Evolutionary conservation across 75 land plant genomes (phyloP), one percentile per base, ranked within the genome.

Genomic region (Sequoiadendron giganteum): DNA sequence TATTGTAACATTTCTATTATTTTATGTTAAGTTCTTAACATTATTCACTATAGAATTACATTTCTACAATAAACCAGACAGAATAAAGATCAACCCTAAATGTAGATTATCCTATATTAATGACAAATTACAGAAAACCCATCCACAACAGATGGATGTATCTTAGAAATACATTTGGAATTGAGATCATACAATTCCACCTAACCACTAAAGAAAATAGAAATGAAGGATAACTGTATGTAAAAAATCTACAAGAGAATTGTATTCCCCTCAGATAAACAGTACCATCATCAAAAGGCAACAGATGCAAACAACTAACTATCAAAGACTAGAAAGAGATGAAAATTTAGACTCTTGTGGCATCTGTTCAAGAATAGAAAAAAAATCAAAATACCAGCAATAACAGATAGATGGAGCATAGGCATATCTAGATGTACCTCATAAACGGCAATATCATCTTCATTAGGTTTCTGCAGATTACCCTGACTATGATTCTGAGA

Each of bases 361-460:
- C 84, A 81, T 43, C 84, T 81, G 1, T 81, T 45, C 48, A 43
- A 81, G 52, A 81, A 19, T 25, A 3, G 28, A 81, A 48, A 81
- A 45, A 45, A 28, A 48, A 15, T 1, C 2, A 81, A 43, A 45
- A 45, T 81, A 9, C 47, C 8, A 42, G 30, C 0, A 25, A 45
- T 25, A 81, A 25, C 32, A 81, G 28, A 81, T 48, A 81, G 49
- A 80, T 77, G 10, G 34, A 78, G 43, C 81, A 78, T 78, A 19
- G 81, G 40, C 19, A 78, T 45, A 81, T n/a, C 84, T 81, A n/a
- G 7, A 54, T 48, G 32, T 85, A 85, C 86, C 86, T 85, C 86
- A 85, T 85, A 85, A 85, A 85, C 65, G 6, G 86, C 65, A 36
- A 85, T 85, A 5, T 85, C 40, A 16, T 45, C n/a, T 81, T 10